Evolutionary conservation across 1,284 basidiomycete species (phyloP), one percentile per base, ranked within the genome.

Genomic region (Fomitopsis palustris): DNA sequence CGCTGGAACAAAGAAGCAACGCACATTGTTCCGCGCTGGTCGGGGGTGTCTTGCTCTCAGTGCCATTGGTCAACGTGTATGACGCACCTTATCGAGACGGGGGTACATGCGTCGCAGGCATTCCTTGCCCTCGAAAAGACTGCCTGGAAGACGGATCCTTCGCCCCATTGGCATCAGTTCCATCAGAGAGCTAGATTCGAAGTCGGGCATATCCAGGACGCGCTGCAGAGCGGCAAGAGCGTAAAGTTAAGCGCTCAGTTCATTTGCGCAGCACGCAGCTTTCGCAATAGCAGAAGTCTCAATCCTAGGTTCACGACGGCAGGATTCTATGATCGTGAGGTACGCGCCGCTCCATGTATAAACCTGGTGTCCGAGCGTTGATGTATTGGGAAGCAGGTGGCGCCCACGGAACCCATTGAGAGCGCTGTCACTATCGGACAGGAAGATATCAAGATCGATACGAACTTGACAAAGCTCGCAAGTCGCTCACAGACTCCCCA

Each of bases 261-360:
- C 52, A 60, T 62, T n/a, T 67, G 75, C 54, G 64, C 78, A 6
- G 79, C 80, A 10, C 67, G 73, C 47, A 17, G 45, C 16, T 56
- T 35, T 23, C 31, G 45, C 31, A 7, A 14, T 7, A 51, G 43
- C 35, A 49, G 55, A 17, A 27, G 37, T 17, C 17, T 53, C 9
- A 39, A 27, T 19, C n/a, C 27, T 3, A n/a, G 19, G 23, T 56
- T 23, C 23, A 43, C 31, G 14, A 19, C n/a, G 23, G 41, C 21
- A 19, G 57, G 57, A 1, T 58, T 51, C 49, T 58, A 54, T 38
- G 57, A 58, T 38, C 9, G 2, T 4, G 55, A 56, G 23, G 42
- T 27, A 14, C 19, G n/a, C 19, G 12, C 12, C 17, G 23, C 29
- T 4, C 9, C 42, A 4, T 45, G 19, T 14, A 43, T 10, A 19